Evolutionary conservation across 306 rosid genomes (phyloP).

Genomic region (Quercus wislizeni): DNA sequence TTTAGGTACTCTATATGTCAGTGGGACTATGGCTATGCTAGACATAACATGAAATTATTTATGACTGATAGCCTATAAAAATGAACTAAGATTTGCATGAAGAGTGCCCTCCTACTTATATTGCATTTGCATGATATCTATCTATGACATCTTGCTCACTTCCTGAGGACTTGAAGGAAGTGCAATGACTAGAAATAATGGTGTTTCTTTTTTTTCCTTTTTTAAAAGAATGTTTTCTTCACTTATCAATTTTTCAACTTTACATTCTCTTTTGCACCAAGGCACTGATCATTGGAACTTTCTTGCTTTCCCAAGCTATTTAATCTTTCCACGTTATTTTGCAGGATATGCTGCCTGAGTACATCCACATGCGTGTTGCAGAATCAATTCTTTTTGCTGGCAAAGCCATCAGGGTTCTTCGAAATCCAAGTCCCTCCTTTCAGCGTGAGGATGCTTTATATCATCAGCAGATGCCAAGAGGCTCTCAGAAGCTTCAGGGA

Average conservation of each 20-base stretch:
- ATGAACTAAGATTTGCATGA: neutral
- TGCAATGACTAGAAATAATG: neutral
- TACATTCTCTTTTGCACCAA: neutral
- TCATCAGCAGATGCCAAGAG: slow-evolving; percentile 62
- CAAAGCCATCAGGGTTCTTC: slow-evolving; percentile 88
- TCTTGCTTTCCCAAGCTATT: neutral
- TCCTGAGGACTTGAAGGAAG: neutral
- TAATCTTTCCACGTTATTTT: slow-evolving; percentile 11
- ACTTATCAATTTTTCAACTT: neutral
- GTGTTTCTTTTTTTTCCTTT: slow-evolving; percentile 11
- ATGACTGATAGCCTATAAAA: neutral
- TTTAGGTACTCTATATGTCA: neutral
- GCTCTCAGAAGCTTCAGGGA: slow-evolving; percentile 66
- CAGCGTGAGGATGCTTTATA: slow-evolving; percentile 50
- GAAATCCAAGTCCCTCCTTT: slow-evolving; percentile 82
- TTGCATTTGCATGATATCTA: neutral
- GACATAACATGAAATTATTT: neutral
- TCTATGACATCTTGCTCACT: neutral
- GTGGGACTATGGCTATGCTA: neutral
- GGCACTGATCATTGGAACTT: neutral
- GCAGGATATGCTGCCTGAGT: slow-evolving; percentile 96
- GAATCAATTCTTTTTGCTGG: slow-evolving; percentile 96
- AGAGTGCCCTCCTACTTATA: neutral
- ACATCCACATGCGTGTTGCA: slow-evolving; percentile 84
- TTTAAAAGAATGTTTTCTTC: neutral